A percentile compares a stretch with the other conserved stretches of the same genome.
Conservation (phyloP, 2,329 filamentous ascomycete genomes). For the Aureobasidium sp. region DNA sequence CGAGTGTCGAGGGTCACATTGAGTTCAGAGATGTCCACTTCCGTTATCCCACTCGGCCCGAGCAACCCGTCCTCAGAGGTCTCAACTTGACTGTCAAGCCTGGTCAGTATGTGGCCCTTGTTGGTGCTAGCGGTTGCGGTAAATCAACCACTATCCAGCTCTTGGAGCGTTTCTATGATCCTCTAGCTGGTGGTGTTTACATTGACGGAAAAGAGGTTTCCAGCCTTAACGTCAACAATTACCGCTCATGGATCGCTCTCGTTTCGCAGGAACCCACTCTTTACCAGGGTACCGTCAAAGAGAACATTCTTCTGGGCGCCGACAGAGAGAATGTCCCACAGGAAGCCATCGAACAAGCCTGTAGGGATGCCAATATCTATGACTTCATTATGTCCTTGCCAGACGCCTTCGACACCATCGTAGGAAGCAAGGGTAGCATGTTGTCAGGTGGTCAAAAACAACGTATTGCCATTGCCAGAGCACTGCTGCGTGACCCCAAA, state of each 20-base stretch:
- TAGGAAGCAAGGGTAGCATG: constrained; percentile 74
- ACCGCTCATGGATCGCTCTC: constrained; percentile 74
- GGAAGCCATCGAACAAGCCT: constrained; percentile 66
- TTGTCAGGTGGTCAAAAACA: constrained; percentile 91
- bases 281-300: constrained; percentile 84
- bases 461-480: constrained; percentile 86
- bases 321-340: constrained; percentile 60
- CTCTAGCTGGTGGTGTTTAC: constrained; percentile 69
- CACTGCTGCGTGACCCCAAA: constrained; percentile 82
- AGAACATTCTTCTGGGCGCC: constrained; percentile 81
- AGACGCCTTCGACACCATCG: constrained; percentile 73
- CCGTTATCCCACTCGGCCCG: constrained; percentile 82
- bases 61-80: constrained; percentile 85
- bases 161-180: constrained; percentile 91
- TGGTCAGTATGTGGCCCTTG: constrained; percentile 79
- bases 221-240: constrained; percentile 74
- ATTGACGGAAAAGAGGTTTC: constrained; percentile 80
- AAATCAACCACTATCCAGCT: constrained; percentile 91
- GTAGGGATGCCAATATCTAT: constrained; percentile 85
- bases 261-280: constrained; percentile 92
- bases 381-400: constrained; percentile 83
- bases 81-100: constrained; percentile 67
- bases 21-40: constrained; percentile 94
- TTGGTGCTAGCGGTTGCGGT: constrained; percentile 89
- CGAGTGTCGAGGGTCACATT: constrained; percentile 64